Evolutionary conservation across 148 eudicot genomes (phyloP).

Genomic region (Amaranthus palmeri): DNA sequence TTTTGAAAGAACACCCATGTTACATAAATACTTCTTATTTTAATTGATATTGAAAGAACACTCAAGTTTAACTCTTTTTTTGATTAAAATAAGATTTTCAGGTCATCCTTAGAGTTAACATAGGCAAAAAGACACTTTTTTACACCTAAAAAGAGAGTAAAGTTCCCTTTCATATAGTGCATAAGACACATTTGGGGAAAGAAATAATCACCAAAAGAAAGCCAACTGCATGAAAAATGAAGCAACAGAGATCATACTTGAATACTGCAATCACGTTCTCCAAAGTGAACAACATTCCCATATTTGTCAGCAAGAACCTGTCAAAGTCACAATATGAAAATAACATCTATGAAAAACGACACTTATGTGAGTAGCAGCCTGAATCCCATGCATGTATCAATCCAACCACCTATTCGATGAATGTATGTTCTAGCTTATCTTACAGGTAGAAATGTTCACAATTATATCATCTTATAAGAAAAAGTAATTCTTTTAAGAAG

Average conservation of each 20-base stretch:
- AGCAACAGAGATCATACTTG: constrained; percentile 46
- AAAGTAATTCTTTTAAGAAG: not conserved
- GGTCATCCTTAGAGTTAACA: too few relatives aligned
- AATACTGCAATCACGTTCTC: constrained; percentile 99
- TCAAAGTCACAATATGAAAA: constrained; percentile 5
- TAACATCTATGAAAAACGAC: not conserved
- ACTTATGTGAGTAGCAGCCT: not conserved
- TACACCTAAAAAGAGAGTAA: too few relatives aligned
- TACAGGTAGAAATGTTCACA: not conserved
- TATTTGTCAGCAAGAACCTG: constrained; percentile 98
- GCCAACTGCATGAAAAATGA: not conserved
- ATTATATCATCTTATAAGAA: not conserved
- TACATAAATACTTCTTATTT: too few relatives aligned
- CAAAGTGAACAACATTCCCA: constrained; percentile 96
- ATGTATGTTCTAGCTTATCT: not conserved
- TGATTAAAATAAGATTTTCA: too few relatives aligned
- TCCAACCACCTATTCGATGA: not conserved
- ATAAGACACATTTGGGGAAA: not conserved
- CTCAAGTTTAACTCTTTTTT: too few relatives aligned
- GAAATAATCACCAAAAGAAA: not conserved
- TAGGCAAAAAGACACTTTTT: too few relatives aligned
- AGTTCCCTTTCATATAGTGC: not conserved
- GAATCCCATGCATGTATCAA: not conserved
- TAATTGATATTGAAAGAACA: too few relatives aligned
- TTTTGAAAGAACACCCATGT: too few relatives aligned